Conservation (phyloP, 1,284 basidiomycete genomes). For the Apiotrichum sp. region DNA sequence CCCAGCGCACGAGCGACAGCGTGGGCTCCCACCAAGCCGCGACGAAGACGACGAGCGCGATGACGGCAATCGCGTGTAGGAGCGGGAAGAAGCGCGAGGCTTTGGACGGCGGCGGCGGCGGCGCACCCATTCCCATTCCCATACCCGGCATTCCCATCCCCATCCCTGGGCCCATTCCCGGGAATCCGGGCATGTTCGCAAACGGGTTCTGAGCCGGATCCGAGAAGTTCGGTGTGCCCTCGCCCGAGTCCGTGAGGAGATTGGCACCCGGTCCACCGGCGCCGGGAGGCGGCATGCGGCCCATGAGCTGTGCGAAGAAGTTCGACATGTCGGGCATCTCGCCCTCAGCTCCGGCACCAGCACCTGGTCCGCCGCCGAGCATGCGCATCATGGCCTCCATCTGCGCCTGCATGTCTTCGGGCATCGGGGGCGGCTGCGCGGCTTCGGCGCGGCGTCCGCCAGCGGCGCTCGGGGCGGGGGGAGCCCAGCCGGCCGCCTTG, state of each 20-base stretch:
- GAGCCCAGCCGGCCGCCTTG: not conserved
- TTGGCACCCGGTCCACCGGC: not conserved
- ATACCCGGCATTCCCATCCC: conserved; percentile 9
- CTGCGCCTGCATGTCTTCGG: conserved; percentile 25
- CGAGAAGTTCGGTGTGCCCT: not conserved
- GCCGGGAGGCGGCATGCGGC: conserved; percentile 2
- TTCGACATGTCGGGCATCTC: conserved; percentile 29
- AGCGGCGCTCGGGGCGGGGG: not conserved
- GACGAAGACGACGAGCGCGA: conserved; percentile 36
- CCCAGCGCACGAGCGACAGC: conserved; percentile 16
- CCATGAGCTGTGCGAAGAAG: conserved; percentile 27
- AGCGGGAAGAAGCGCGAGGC: conserved; percentile 36
- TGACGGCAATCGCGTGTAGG: conserved; percentile 34
- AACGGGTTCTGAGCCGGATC: conserved; percentile 6
- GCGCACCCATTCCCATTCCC: conserved; percentile 5
- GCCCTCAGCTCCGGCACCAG: conserved; percentile 11
- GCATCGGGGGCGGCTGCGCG: not conserved
- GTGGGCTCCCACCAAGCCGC: conserved; percentile 45
- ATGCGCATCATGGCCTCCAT: conserved; percentile 39
- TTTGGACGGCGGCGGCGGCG: conserved; percentile 6
- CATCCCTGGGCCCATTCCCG: conserved; percentile 8
- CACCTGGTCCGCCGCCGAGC: conserved; percentile 16
- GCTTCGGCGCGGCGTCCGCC: not conserved
- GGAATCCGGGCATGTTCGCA: conserved; percentile 12
- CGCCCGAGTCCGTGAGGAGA: not conserved